Percentiles rank a stretch among this genome's conserved stretches.
phyloP scores from a whole-genome alignment of 2,329 filamentous ascomycete species.

The Fragosphaeria purpurea region DNA sequence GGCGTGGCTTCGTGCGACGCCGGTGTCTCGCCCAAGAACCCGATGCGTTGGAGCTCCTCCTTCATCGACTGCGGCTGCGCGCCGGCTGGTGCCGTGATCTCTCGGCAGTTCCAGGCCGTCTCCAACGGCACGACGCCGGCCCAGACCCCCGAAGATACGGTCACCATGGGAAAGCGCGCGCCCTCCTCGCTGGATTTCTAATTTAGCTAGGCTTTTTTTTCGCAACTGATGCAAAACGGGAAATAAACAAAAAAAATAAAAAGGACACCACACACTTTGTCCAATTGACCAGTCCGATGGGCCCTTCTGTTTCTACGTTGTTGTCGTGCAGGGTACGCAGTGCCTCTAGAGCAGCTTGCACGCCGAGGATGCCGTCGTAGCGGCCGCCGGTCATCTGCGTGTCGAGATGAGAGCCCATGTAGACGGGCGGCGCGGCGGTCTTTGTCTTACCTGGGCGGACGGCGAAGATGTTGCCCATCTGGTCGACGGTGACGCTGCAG shows the following conservation, averaged over 20 bases:
- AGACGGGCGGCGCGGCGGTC: slow-evolving; percentile 52
- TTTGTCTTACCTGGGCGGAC: slow-evolving; percentile 54
- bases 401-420: slow-evolving; percentile 60
- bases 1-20: slow-evolving; percentile 50
- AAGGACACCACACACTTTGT: slow-evolving; percentile 43
- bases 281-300: slow-evolving; percentile 69
- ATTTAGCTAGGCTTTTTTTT: background rate
- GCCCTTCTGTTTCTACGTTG: slow-evolving; percentile 56
- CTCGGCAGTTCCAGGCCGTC: slow-evolving; percentile 47
- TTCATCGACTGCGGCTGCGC: slow-evolving; percentile 52
- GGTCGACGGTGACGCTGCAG: slow-evolving; percentile 58
- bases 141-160: slow-evolving; percentile 69
- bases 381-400: slow-evolving; percentile 55
- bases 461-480: slow-evolving; percentile 76
- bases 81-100: slow-evolving; percentile 32
- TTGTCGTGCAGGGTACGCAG: slow-evolving; percentile 58
- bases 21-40: slow-evolving; percentile 53
- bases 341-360: slow-evolving; percentile 64
- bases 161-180: slow-evolving; percentile 66
- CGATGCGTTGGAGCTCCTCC: slow-evolving; percentile 58
- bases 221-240: background rate
- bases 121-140: slow-evolving; percentile 54
- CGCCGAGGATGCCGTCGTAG: slow-evolving; percentile 70
- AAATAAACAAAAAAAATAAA: background rate
- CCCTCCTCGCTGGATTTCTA: slow-evolving; percentile 56